Base-by-base conservation (phyloP, 2,329 filamentous ascomycete species). In the Tolypocladium tundrense region DNA sequence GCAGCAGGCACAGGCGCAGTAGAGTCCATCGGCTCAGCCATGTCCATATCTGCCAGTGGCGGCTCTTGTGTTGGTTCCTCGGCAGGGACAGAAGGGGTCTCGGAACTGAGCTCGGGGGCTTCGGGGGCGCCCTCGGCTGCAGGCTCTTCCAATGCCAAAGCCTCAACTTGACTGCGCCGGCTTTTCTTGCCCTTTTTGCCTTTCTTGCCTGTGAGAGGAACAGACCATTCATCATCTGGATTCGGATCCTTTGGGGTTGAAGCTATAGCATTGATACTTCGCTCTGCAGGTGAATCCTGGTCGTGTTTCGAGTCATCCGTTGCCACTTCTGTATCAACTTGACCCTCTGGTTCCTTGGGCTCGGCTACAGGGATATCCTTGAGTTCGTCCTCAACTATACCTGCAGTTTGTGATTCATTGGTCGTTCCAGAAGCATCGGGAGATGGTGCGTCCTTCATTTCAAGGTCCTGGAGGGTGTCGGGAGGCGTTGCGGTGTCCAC, bases 141-240 rank as follows among this genome's bases (percentile, higher is more conserved):
- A 8, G 48, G 8, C 11, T 60, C 53, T 5, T 37, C 53, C 57
- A 24, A 53, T 31, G 58, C 48, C 39, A 57, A 31, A 37, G 45
- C 31, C 9, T 60, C 60, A 31, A 48, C 27, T 57, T 62, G 60
- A 27, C 52, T 59, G 41, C 55, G 50, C 4, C 42, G 53, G 35
- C 55, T 58, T 45, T 66, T 59, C 56, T 66, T 61, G 45, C 59
- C 56, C 33, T 62, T 64, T 33, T 63, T 64, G 31, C 61, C 62
- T 40, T 63, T 66, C 48, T 67, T 66, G 9, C 56, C 62, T 37
- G 60, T 55, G 13, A 39, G 33, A 11, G 57, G 57, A 27, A 21
- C 31, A 10, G 60, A 40, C 48, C 54, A 55, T 33, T 62, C 57
- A 11, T 62, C 62, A 45, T 62, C 59, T 43, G 56, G 41, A 37